Evolutionary conservation across 805 yeast species (phyloP).

Genomic region (Ogataea angusta): DNA sequence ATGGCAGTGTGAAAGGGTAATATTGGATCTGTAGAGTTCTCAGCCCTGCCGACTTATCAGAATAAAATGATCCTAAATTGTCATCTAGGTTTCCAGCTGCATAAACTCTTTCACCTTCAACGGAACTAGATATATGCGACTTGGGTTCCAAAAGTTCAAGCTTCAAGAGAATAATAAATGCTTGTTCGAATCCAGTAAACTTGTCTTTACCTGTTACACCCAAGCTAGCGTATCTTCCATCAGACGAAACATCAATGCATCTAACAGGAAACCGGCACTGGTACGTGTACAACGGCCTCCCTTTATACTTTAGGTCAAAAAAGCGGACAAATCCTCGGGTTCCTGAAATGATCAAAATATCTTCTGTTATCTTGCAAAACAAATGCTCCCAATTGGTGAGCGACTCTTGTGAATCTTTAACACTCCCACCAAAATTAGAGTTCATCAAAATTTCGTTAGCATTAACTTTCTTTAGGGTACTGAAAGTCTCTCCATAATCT

Average conservation of each 20-base stretch:
- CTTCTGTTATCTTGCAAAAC: conserved; percentile 56
- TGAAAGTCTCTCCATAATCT: conserved; percentile 56
- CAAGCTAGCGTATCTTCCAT: conserved; percentile 65
- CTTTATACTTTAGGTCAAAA: conserved; percentile 52
- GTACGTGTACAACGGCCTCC: conserved; percentile 66
- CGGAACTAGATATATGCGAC: too few relatives aligned
- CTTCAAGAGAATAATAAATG: conserved; percentile 59
- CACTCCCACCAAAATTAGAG: conserved; percentile 28
- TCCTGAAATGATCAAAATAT: conserved; percentile 64
- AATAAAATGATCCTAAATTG: too few relatives aligned
- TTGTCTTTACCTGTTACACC: conserved; percentile 82
- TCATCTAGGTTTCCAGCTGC: too few relatives aligned
- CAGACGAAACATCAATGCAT: conserved; percentile 68
- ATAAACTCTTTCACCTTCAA: too few relatives aligned
- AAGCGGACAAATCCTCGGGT: conserved; percentile 70
- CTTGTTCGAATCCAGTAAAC: conserved; percentile 65
- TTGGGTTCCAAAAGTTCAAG: conserved; percentile 16
- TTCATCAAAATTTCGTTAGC: conserved; percentile 23
- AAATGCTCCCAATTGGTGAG: conserved; percentile 57
- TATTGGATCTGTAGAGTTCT: conserved; percentile 7
- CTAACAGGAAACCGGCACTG: conserved; percentile 72
- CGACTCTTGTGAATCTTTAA: conserved; percentile 31
- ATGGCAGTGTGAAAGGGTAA: conserved; percentile 65
- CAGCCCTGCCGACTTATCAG: conserved; percentile 3
- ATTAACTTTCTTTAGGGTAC: conserved; percentile 31